phyloP scores from a whole-genome alignment of 495 filamentous ascomycete species.

The Clohesyomyces aquaticus region DNA sequence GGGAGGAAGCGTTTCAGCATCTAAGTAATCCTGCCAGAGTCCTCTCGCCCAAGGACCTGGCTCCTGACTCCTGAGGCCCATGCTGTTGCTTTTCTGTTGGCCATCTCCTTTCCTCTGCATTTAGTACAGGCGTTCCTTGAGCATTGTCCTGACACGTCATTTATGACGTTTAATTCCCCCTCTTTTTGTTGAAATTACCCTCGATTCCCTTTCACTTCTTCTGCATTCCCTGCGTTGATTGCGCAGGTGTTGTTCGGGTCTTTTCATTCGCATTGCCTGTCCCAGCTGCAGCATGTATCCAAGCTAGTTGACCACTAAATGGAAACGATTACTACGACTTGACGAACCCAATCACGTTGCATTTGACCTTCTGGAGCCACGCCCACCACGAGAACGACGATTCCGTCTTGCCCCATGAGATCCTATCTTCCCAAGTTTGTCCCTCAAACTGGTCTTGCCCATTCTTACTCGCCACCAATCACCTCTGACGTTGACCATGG shows the following conservation, averaged over 20 bases:
- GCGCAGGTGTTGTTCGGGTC: conserved; percentile 7
- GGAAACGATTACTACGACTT: conserved; percentile 20
- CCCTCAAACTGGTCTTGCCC: not conserved
- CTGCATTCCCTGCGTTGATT: conserved; percentile 7
- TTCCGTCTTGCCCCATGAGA: no score
- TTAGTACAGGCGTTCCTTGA: conserved; percentile 29
- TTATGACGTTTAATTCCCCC: conserved; percentile 13
- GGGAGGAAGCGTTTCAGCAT: conserved; percentile 64
- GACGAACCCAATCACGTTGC: not conserved
- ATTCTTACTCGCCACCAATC: conserved; percentile 1
- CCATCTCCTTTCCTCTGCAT: conserved; percentile 31
- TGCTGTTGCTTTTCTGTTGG: conserved; percentile 18
- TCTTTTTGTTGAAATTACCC: not conserved
- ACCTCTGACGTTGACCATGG: conserved; percentile 4
- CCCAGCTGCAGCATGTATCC: conserved; percentile 4
- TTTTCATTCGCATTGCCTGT: not conserved
- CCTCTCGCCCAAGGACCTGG: conserved; percentile 27
- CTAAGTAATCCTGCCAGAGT: conserved; percentile 31
- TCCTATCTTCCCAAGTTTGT: no score
- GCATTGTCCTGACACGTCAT: conserved; percentile 21
- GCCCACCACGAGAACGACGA: no score
- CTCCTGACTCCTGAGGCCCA: conserved; percentile 20
- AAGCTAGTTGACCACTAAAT: conserved; percentile 23
- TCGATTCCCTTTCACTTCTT: conserved; percentile 2
- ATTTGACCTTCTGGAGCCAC: not conserved